Evolutionary conservation across 495 filamentous ascomycete species (phyloP).

Genomic region (Aspergillus campestris): DNA sequence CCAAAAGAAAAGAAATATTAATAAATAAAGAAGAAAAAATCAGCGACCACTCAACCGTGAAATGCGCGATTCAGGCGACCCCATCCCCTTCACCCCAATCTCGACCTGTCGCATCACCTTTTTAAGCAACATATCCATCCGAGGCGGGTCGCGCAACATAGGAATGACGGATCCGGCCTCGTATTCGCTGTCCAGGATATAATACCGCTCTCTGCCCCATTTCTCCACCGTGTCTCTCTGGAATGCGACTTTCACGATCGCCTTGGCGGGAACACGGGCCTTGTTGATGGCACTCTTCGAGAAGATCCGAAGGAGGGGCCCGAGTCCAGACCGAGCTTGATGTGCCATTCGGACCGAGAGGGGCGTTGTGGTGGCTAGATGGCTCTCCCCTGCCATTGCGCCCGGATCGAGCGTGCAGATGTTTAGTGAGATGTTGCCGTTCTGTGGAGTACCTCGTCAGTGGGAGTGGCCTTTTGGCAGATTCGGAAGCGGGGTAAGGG

Average conservation of each 20-base stretch:
- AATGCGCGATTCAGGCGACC: constrained; percentile 21
- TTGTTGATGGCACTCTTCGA: constrained; percentile 35
- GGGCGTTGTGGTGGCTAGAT: constrained; percentile 20
- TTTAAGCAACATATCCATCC: constrained; percentile 23
- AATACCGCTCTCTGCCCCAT: constrained; percentile 31
- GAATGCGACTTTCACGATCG: constrained; percentile 34
- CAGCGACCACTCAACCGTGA: constrained; percentile 12
- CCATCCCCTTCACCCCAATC: constrained; percentile 19
- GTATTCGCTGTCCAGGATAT: constrained; percentile 31
- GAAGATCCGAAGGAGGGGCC: constrained; percentile 30
- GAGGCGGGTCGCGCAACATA: constrained; percentile 20
- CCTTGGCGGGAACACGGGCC: constrained; percentile 32
- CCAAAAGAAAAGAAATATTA: not conserved
- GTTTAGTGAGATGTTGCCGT: constrained; percentile 29
- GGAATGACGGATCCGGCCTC: constrained; percentile 34
- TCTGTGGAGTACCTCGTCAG: constrained; percentile 12
- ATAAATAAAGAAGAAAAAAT: not conserved
- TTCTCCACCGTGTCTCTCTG: constrained; percentile 25
- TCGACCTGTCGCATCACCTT: constrained; percentile 31
- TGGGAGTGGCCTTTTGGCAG: not conserved
- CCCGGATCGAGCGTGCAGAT: constrained; percentile 37
- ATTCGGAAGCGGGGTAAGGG: too few relatives aligned
- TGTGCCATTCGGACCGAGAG: constrained; percentile 27
- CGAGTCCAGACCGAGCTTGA: constrained; percentile 29
- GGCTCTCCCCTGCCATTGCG: constrained; percentile 23